Base-by-base conservation (phyloP, 306 rosid species). In the Cucurbita maxima region DNA sequence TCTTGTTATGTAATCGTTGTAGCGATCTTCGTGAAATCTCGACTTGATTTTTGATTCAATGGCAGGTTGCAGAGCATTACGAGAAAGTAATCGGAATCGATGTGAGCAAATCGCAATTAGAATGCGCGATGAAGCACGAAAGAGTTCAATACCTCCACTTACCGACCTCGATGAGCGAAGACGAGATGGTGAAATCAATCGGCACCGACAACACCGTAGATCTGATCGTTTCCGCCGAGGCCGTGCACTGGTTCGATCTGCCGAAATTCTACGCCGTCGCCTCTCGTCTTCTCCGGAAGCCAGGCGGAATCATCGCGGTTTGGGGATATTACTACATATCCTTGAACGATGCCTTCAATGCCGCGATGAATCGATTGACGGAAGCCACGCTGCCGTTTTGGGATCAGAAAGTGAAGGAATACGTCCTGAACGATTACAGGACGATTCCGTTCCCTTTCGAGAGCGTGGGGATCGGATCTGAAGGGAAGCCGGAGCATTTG, bases 241-340 rank as follows among this genome's bases (percentile, higher is more conserved):
- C 82, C 5, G 82, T 78, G 10, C 85, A 82, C 16, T 82, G 82
- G 85, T 82, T 82, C 50, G 85, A 82, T 45, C 82, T 82, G 41
- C 78, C 82, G 19, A 43, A 45, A 36, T 75, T 78, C 60, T 82
- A 78, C 77, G 52, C 78, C 25, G 77, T 78, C 7, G 78, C 52
- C 10, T 25, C 52, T 0, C 85, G 76, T 22, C 72, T 78, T 57
- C 64, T 78, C 57, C 73, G 80, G 18, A 78, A 82, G 43, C 85
- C 73, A 4, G 85, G 85, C 54, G 82, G 82, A 47, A 45, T 78
- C 45, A 37, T 78, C 53, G 82, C 77, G 41, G 55, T 82, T 7
- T 82, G 85, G 86, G 76, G 78, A 64, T 83, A 80, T 75, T 70
- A 77, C 22, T 19, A 22, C 38, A n/a, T 67, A 2, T 40, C 22